These are phyloP conservation scores for Brassica napus DNA, from an alignment of 345 rosid genomes.

Conservation along the genomic window Da-Ae NC_063448.1:20987501-20988000, in stretches of 20 bases:
- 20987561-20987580: slow-evolving; percentile 71
- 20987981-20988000: slow-evolving; percentile 98
- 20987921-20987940: slow-evolving; percentile 9
- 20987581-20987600: slow-evolving; percentile 78
- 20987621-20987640: slow-evolving; percentile 92
- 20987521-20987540: slow-evolving; percentile 88
- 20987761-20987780: slow-evolving; percentile 93
- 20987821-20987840: slow-evolving; percentile 97
- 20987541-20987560: slow-evolving; percentile 57
- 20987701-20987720: slow-evolving; percentile 97
- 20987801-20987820: slow-evolving; percentile 96
- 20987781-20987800: slow-evolving; percentile 74
- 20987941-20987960: slow-evolving; percentile 1
- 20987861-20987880: slow-evolving; percentile 94
- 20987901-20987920: slow-evolving; percentile 1
- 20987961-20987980: slow-evolving; percentile 61
- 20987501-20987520: slow-evolving; percentile 91
- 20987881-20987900: slow-evolving; percentile 74
- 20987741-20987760: slow-evolving; percentile 95
- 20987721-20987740: slow-evolving; percentile 98
- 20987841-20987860: slow-evolving; percentile 99
- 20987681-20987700: slow-evolving; percentile 82
- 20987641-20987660: slow-evolving; percentile 82
- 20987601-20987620: slow-evolving; percentile 89
- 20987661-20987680: slow-evolving; percentile 60